Base-by-base conservation (phyloP, 768 basidiomycete genomes). In the Albatrellus ellisii region DNA sequence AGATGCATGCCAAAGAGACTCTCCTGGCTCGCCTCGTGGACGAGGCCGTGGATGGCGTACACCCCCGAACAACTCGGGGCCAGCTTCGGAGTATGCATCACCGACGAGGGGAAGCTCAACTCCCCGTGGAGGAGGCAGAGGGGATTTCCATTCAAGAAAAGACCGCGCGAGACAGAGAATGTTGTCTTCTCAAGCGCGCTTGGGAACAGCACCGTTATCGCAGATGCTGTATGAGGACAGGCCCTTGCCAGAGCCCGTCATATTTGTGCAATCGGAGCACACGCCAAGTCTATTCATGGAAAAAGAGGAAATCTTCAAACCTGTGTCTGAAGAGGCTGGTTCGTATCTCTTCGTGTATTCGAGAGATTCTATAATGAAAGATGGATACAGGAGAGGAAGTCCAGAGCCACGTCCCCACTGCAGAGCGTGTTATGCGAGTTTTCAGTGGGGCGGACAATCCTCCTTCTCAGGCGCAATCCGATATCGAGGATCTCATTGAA, bases 191-290 rank as follows among this genome's bases (percentile, higher is more conserved):
- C 64, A 59, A 50, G 47, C 61, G 15, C 56, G 60, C 9, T 51
- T 57, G n/a, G 64, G 68, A 35, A 67, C 67, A 3, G 67, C 68
- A 2, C 62, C 77, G 4, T 59, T 80, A 14, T 80, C 79, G 1
- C 66, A 62, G 18, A 52, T 78, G 32, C 61, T 82, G 6, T 66
- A 71, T 45, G 59, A 68, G 20, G 70, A 75, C 28, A 61, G 84
- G 22, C 82, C 80, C 1, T 61, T 75, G 0, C 62, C 87, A 14
- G 63, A 65, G n/a, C 85, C 84, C 0, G 62, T 89, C 48, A 59
- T 60, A 10, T 88, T 89, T 49, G 81, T 88, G 10, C 74, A 64
- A 14, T 74, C 79, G 0, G 62, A 67, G 9, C 39, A 67, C 32
- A 73, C 70, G 2, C 61, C 70, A 41, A 57, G 69, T 53, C 42